Base-by-base conservation (phyloP, 2,329 filamentous ascomycete genomes). In the Aspergillus sp. region DNA sequence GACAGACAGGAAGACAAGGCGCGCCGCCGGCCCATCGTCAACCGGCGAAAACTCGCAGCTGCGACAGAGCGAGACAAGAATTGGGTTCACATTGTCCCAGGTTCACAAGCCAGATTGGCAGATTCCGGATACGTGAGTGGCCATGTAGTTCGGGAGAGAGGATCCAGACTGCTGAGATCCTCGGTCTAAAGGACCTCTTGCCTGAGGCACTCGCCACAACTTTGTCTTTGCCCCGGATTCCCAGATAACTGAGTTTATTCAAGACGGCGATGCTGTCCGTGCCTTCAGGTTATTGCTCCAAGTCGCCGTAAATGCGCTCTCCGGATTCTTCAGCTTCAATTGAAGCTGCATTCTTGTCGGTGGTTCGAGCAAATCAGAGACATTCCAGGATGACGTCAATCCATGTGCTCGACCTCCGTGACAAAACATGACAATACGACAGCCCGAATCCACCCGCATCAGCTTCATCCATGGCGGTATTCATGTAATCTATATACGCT, bases 101-200 rank as follows among this genome's bases (percentile, higher is more conserved):
- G 60, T 67, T 69, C 68, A 71, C 63, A 67, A 68, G 66, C 63
- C 59, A 65, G 55, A 59, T 24, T 63, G 66, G 62, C 59, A 65
- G 55, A 59, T 24, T 63, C 64, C 68, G 64, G 68, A 68, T 63
- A 27, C 62, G 64, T 68, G 64, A 68, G 33, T 60, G 66, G 61
- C 51, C 24, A n/a, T 44, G 62, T 63, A 65, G 64, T 66, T 73
- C 71, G 71, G 71, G 61, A 73, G 65, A 73, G 68, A 72, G 71
- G 71, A 73, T 72, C 70, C 63, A 71, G 64, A 60, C 63, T 30
- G 34, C 58, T 15, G 61, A 50, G 70, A 72, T 74, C 72, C 72
- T 74, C 72, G 72, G 72, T 72, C 71, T 70, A 74, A 74, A 67
- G 72, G 72, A 62, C 19, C 19, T 17, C 24, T 30, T 54, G 59